Evolutionary conservation across 441 rosid genomes (phyloP).

Genomic region (Mallotus repandus): DNA sequence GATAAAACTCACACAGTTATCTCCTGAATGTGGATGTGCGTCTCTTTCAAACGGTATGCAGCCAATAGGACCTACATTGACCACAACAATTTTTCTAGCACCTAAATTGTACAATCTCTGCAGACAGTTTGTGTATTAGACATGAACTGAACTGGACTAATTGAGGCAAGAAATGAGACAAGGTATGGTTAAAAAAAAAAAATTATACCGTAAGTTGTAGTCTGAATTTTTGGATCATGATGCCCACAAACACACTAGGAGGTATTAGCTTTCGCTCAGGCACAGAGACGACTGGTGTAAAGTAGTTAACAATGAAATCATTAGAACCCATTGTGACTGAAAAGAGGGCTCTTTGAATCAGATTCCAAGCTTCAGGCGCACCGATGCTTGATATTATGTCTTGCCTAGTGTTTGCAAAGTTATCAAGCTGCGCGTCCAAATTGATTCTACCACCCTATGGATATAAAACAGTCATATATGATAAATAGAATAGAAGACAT

Average conservation of each 20-base stretch:
- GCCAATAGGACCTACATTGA: slow-evolving; percentile 66
- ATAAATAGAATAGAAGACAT: no score
- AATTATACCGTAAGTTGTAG: slow-evolving; percentile 45
- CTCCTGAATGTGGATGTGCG: slow-evolving; percentile 40
- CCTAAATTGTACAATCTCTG: slow-evolving; percentile 66
- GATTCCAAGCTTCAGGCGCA: slow-evolving; percentile 35
- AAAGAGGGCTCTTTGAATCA: slow-evolving; percentile 44
- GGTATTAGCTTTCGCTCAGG: slow-evolving; percentile 34
- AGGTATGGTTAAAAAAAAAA: not conserved
- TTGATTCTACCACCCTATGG: slow-evolving; percentile 60
- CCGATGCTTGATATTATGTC: slow-evolving; percentile 57
- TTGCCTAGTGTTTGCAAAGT: slow-evolving; percentile 62
- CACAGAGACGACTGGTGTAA: slow-evolving; percentile 48
- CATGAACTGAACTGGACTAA: not conserved
- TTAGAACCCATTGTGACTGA: slow-evolving; percentile 69
- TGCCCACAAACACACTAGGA: slow-evolving; percentile 45
- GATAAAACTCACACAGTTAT: slow-evolving; percentile 34
- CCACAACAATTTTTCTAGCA: slow-evolving; percentile 58
- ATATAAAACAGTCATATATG: not conserved
- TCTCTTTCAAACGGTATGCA: slow-evolving; percentile 70
- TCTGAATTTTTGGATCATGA: slow-evolving; percentile 50
- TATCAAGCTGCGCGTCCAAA: slow-evolving; percentile 67
- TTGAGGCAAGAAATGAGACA: not conserved
- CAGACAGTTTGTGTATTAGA: not conserved
- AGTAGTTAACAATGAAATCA: slow-evolving; percentile 70